phyloP scores from a whole-genome alignment of 495 filamentous ascomycete species.

The Gamarada debralockiae region DNA sequence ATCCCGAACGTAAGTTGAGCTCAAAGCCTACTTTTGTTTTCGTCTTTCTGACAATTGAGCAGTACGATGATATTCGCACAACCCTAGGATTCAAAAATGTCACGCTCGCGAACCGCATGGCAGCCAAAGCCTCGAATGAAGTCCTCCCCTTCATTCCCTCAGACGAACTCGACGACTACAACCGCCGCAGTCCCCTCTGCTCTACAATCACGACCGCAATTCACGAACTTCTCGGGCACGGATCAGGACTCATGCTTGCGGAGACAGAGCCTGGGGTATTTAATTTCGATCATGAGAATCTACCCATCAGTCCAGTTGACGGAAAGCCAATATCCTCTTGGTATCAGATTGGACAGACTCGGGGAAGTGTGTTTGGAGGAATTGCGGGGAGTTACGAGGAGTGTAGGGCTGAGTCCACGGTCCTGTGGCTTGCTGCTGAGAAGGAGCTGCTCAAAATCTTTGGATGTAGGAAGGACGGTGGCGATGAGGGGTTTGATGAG shows the following conservation, averaged over 20 bases:
- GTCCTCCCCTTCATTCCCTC: conserved; percentile 34
- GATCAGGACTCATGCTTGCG: conserved; percentile 33
- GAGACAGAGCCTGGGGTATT: conserved; percentile 30
- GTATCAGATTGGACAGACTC: conserved; percentile 46
- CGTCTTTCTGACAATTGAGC: neutral
- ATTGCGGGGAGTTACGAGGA: conserved; percentile 44
- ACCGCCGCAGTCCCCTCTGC: conserved; percentile 36
- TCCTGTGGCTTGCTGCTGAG: conserved; percentile 40
- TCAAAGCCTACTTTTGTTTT: neutral
- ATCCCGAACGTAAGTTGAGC: conserved; percentile 36
- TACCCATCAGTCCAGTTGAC: conserved; percentile 41
- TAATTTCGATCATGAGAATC: conserved; percentile 41
- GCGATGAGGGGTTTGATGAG: conserved; percentile 29
- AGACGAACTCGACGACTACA: conserved; percentile 38
- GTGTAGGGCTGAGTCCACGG: conserved; percentile 42
- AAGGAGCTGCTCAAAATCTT: conserved; percentile 36
- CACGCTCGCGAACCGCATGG: conserved; percentile 35
- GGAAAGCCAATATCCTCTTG: conserved; percentile 36
- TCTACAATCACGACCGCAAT: conserved; percentile 27
- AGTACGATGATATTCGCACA: conserved; percentile 47
- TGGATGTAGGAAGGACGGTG: conserved; percentile 33
- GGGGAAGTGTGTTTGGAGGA: conserved; percentile 41
- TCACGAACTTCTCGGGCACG: conserved; percentile 45
- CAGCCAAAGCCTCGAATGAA: conserved; percentile 30
- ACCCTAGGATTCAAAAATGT: conserved; percentile 45